phyloP scores from a whole-genome alignment of 192 early-diverging fungal species.

The Backusella liffmaniae region DNA sequence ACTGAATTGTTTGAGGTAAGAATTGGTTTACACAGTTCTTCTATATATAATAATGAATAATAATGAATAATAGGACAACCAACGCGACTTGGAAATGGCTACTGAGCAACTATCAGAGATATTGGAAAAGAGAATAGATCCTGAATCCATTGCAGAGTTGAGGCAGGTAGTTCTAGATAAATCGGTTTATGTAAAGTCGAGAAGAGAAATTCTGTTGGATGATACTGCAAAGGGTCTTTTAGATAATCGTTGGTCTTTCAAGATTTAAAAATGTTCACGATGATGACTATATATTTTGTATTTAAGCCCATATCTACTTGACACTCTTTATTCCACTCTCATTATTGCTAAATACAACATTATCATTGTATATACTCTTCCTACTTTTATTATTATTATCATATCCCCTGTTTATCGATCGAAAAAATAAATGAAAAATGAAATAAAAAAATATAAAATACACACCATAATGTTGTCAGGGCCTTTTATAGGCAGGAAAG shows the following conservation, averaged over 20 bases:
- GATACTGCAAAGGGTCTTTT: constrained; percentile 88
- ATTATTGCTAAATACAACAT: neutral
- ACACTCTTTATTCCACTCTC: neutral
- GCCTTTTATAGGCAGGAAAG: neutral
- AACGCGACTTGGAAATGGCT: constrained; percentile 97
- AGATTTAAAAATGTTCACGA: neutral
- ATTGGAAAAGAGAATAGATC: constrained; percentile 81
- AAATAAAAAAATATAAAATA: no score
- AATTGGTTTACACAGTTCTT: no score
- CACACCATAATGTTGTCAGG: no score
- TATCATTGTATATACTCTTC: neutral
- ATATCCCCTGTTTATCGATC: neutral
- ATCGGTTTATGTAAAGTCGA: constrained; percentile 84
- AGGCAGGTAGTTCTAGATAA: constrained; percentile 91
- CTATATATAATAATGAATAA: no score
- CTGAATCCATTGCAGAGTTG: constrained; percentile 74
- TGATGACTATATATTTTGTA: neutral
- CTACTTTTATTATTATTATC: neutral
- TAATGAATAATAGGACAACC: constrained; percentile 65
- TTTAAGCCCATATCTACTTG: neutral
- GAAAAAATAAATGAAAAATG: neutral
- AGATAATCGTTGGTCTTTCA: constrained; percentile 81
- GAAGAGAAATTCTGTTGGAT: constrained; percentile 85
- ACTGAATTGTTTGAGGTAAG: constrained; percentile 82
- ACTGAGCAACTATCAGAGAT: constrained; percentile 92